A percentile compares a stretch with the other conserved stretches of the same genome.
phyloP scores from a whole-genome alignment of 2,329 filamentous ascomycete species.

The Geosmithia flava region DNA sequence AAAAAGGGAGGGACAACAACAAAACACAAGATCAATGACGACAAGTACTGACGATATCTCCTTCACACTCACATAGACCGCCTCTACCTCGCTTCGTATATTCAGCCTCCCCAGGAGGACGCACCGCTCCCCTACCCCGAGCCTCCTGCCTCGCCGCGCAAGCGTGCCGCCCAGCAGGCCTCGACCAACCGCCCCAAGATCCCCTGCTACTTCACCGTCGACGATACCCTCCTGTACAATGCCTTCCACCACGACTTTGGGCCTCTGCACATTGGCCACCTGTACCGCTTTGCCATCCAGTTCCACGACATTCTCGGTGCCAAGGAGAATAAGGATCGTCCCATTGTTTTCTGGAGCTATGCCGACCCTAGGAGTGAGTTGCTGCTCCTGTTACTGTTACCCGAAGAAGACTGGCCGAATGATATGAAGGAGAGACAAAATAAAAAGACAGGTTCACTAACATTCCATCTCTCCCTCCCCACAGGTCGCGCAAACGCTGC shows the following conservation, averaged over 20 bases:
- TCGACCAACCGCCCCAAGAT: slow-evolving; percentile 6
- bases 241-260: slow-evolving; percentile 98
- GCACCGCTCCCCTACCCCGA: slow-evolving; percentile 82
- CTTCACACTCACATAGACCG: slow-evolving; percentile 49
- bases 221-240: slow-evolving; percentile 89
- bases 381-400: not conserved
- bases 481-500: slow-evolving; percentile 83
- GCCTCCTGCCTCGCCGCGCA: slow-evolving; percentile 38
- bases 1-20: not conserved
- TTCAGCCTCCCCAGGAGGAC: slow-evolving; percentile 64
- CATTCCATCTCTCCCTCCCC: not conserved
- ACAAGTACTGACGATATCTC: slow-evolving; percentile 6
- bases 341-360: slow-evolving; percentile 92
- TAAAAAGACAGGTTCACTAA: too few relatives aligned
- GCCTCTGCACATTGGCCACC: slow-evolving; percentile 89
- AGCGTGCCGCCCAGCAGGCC: slow-evolving; percentile 37
- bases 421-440: not conserved
- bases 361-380: slow-evolving; percentile 76
- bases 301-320: slow-evolving; percentile 92
- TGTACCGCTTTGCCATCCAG: slow-evolving; percentile 91
- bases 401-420: too few relatives aligned
- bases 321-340: slow-evolving; percentile 76
- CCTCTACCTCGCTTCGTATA: slow-evolving; percentile 87
- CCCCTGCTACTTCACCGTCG: slow-evolving; percentile 92
- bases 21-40: not conserved